Percentiles rank a stretch among this genome's conserved stretches.
phyloP scores from a whole-genome alignment of 768 basidiomycete species.

The Cystofilobasidium capitatum region DNA sequence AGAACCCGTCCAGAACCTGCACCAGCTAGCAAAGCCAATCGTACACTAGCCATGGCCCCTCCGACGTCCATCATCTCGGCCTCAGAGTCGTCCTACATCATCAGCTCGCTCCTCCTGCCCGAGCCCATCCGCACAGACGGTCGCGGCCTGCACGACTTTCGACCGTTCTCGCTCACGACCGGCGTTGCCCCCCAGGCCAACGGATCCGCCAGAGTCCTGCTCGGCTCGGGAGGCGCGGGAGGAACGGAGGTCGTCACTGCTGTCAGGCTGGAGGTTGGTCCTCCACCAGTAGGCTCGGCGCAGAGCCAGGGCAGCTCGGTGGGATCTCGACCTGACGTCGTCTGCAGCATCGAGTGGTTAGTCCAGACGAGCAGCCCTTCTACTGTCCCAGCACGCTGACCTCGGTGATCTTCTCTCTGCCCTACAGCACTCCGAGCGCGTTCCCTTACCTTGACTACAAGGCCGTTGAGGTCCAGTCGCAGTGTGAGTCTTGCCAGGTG shows the following conservation, averaged over 20 bases:
- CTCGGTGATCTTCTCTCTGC: neutral
- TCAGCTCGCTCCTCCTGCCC: conserved; percentile 49
- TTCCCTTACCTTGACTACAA: conserved; percentile 20
- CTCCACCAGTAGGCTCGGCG: conserved; percentile 26
- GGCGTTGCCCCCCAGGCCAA: conserved; percentile 72
- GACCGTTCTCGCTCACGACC: conserved; percentile 62
- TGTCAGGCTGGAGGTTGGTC: conserved; percentile 68
- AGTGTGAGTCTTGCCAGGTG: conserved; percentile 5
- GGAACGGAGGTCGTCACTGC: conserved; percentile 73
- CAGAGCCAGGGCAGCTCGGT: conserved; percentile 23
- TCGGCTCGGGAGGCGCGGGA: conserved; percentile 52
- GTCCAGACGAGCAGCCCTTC: neutral
- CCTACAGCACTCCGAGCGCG: conserved; percentile 15
- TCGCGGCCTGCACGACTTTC: conserved; percentile 56
- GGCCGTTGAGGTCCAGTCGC: conserved; percentile 18
- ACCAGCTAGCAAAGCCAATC: too few relatives aligned
- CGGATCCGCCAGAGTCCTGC: conserved; percentile 64
- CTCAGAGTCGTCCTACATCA: conserved; percentile 68
- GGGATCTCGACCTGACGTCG: conserved; percentile 14
- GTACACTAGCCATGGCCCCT: conserved; percentile 24
- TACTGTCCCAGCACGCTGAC: neutral
- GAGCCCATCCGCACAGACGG: conserved; percentile 69
- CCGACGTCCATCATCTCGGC: conserved; percentile 48
- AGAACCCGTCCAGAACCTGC: too few relatives aligned
- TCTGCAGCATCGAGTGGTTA: conserved; percentile 24